Evolutionary conservation across 306 rosid species (phyloP).

Genomic region (Quercus dentata): DNA sequence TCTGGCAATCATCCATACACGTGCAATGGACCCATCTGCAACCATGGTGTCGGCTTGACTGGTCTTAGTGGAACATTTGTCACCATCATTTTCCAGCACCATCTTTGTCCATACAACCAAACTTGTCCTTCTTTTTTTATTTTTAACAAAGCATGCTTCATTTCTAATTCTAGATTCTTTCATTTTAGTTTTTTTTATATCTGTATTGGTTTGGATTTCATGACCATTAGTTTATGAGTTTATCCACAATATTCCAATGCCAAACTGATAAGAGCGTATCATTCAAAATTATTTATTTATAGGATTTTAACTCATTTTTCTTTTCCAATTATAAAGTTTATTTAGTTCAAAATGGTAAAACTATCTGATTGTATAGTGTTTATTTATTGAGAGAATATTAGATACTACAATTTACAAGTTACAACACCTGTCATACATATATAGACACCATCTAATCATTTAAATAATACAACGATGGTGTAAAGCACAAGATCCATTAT

Average conservation of each 20-base stretch:
- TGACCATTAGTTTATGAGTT: background rate
- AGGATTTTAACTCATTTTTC: no score
- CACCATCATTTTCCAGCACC: conserved; percentile 36
- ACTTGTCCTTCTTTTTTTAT: background rate
- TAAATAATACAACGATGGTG: no score
- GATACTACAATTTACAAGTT: no score
- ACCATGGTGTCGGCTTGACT: conserved; percentile 64
- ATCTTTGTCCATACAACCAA: conserved; percentile 12
- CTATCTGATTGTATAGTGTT: no score
- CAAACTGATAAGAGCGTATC: background rate
- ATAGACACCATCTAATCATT: no score
- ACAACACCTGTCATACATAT: no score
- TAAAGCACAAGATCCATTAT: no score
- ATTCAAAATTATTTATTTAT: background rate
- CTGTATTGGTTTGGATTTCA: background rate
- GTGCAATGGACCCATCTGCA: conserved; percentile 62
- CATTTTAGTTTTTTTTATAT: background rate
- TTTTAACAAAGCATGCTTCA: background rate
- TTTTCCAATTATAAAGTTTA: no score
- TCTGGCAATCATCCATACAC: conserved; percentile 57
- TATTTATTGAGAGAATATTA: no score
- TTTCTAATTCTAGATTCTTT: background rate
- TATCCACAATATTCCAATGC: background rate
- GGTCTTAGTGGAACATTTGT: conserved; percentile 36
- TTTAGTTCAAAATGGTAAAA: no score